Evolutionary conservation across 2,329 filamentous ascomycete species (phyloP), one percentile per base, ranked within the genome.

Genomic region (Paraconiothyrium sp.): DNA sequence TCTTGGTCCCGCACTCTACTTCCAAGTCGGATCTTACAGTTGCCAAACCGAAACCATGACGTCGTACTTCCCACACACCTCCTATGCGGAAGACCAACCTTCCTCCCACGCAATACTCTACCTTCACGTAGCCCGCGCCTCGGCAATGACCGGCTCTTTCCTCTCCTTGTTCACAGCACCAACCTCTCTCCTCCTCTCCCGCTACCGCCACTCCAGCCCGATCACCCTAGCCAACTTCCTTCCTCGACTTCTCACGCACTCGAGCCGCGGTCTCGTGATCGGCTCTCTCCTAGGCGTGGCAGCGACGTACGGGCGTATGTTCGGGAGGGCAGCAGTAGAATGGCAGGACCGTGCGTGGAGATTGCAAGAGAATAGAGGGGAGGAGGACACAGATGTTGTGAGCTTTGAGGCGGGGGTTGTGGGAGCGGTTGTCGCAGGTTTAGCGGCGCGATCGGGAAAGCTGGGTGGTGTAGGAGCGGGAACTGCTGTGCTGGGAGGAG

Each of bases 341-440:
- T 90, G 88, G 88, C 77, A 84, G 69, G 88, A 90, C 71, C 81
- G 89, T 20, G 83, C 84, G 59, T 90, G 88, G 87, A 79, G 88
- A 34, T 70, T 91, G 54, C 67, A 88, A 47, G 85, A 85, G 76
- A 90, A 86, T 64, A 67, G 67, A 34, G 69, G 70, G 0, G 88
- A 91, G 79, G 70, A 85, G 0, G 81, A 85, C 67, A 82, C 81
- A 52, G 88, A 89, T 70, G 85, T 86, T 68, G 88, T 83, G 81
- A 84, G 82, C 22, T 79, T 83, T 20, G 78, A 72, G 0, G 84
- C 82, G 0, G 82, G 39, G 66, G 76, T 70, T 0, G 70, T 71
- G 1, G 66, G 81, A 60, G 72, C 77, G 41, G 71, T 77, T 8
- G 79, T 69, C 2, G 76, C 68, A 4, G 58, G 72, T 3, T 54